Evolutionary conservation across 164 flowering plant genomes (phyloP), one percentile per base, ranked within the genome.

Genomic region (Brasenia schreberi): DNA sequence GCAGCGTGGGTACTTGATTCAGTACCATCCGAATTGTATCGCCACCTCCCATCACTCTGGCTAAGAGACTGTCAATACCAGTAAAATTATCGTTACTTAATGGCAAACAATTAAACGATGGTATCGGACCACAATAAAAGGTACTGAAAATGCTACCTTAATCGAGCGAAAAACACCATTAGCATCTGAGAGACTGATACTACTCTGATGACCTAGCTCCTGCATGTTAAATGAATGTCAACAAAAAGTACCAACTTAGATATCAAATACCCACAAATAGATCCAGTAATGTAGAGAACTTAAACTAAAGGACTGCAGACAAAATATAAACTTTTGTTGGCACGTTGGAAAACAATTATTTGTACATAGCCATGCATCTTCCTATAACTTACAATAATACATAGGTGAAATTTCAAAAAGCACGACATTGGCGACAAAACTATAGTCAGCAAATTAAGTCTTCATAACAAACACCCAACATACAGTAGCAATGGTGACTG

Each of bases 41-140:
- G 95, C 99, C 97, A 95, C 72, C 85, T 83, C 72, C 99, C 99
- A 83, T 89, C 99, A 82, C 96, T 92, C 73, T 91, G 97, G 79
- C 97, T 88, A 62, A 92, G 79, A 66, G 94, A 82, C 98, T 92
- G 84, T 64, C 61, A 79, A 62, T 42, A 44, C 43, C n/a, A 49
- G 59, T 59, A 5, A 66, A 61, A 18, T 61, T 49, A 14, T 18
- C 63, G 18, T 11, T 61, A 61, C 10, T 60, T 10, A 2, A 23
- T 10, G 63, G 33, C 63, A 10, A 45, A 61, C 19, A 44, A 33
- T 33, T 59, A 2, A 59, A 14, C 27, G 16, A 61, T 14, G 14
- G 43, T 19, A n/a, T 4, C 64, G 4, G 5, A 19, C 11, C 14
- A 1, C 65, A 61, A 61, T 9, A 61, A 61, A 23, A 18, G 18